Evolutionary conservation across 495 filamentous ascomycete species (phyloP), one percentile per base, ranked within the genome.

Genomic region (Neurospora sp.): DNA sequence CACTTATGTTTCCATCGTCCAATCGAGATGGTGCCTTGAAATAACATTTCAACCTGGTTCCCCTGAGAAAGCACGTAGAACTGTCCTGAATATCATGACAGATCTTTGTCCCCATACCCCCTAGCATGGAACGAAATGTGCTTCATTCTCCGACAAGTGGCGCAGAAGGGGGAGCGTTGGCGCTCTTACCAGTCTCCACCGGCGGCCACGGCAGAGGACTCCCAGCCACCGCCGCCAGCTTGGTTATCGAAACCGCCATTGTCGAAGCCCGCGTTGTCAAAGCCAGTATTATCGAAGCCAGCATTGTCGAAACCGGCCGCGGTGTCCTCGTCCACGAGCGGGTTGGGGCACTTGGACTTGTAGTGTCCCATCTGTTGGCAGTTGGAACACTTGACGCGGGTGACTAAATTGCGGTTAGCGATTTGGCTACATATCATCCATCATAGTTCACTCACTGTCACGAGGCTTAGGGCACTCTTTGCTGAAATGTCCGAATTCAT

Each of bases 361-460:
- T 85, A 90, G 71, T 96, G 92, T 18, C 93, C 93, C 85, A 89
- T 91, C 81, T 95, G 85, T 10, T 88, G 86, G 76, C 94, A 96
- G 76, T 90, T 89, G 74, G 82, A 86, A 84, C 94, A 97, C 79
- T 92, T 88, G 72, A 96, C 90, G 42, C 88, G 89, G 14, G 87
- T 85, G 79, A 81, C 84, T 85, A 31, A 61, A 48, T 44, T 38
- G 6, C 65, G n/a, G 75, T 83, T 75, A 86, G 79, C 71, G 69
- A 68, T 38, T 3, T 68, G 27, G 73, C 82, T 75, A 86, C 78
- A 70, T 69, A 59, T n/a, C 37, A 22, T n/a, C 27, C 10, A 68
- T 20, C 10, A 20, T 70, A 37, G 2, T 8, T 6, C 35, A 81
- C 83, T 84, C 81, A 83, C 90, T 93, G 76, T 97, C 91, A 61